Base-by-base conservation (phyloP, 2,329 filamentous ascomycete species). In the Paecilomyces formosus region DNA sequence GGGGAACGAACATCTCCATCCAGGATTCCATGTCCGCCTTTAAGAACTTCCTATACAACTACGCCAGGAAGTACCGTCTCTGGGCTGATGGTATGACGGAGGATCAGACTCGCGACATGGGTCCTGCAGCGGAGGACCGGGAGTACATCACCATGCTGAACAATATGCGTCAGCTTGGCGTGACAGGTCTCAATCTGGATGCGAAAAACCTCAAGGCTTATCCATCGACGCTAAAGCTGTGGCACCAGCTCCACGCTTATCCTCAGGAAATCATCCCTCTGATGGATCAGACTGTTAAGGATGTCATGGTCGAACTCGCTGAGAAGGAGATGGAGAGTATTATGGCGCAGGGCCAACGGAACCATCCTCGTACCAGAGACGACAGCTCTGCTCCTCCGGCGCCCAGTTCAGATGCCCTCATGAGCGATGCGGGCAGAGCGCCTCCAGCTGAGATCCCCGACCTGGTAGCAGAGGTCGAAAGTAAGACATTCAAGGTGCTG, bases 1-100 rank as follows among this genome's bases (percentile, higher is more conserved):
- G 94, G 94, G 94, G 94, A 73, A 99, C 94, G 51, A 97, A 96
- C 45, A 90, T 99, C 55, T 96, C 93, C 4, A 88, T 99, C 56
- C 86, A 90, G 60, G 92, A 97, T 72, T 92, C 91, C 0, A 89
- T 95, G 73, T 85, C 86, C 55, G 82, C 87, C 0, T 96, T 97
- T 80, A 93, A 94, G 70, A 92, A 94, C 63, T 99, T 99, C 69
- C 79, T 99, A 28, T 85, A 87, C 70, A 95, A 96, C 72, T 99
- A 94, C 67, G 90, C 92, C 60, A 87, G 85, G 65, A 97, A 97
- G 75, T 97, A 99, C 70, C 90, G 94, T 62, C 85, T 97, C 84
- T 94, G 93, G 78, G 85, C 86, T 22, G 90, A 96, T 65, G 92
- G 91, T n/a, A 83, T 89, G 66, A 83, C 90, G 0, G 87, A 91